A percentile compares a stretch with the other conserved stretches of the same genome.
phyloP scores from a whole-genome alignment of 352 stramenopile species.

The Globisporangium spinosum region DNA sequence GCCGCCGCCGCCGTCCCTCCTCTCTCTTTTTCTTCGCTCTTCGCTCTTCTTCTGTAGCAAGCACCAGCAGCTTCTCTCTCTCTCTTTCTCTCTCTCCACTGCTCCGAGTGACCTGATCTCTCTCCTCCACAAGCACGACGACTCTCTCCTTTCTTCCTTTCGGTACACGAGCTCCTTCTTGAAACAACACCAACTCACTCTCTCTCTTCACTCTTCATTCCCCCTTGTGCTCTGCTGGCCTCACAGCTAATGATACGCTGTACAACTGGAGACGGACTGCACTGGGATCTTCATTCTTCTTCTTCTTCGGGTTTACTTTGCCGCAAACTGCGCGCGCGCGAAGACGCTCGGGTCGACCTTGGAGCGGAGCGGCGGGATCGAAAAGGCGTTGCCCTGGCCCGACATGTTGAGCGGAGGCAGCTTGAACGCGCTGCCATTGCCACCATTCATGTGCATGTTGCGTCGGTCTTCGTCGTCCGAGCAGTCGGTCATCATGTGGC shows the following conservation, averaged over 20 bases:
- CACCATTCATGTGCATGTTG: slow-evolving; percentile 20
- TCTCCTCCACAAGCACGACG: neutral
- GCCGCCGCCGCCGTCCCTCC: neutral
- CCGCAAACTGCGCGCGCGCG: slow-evolving; percentile 42
- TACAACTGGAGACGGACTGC: neutral
- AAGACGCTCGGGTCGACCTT: slow-evolving; percentile 78
- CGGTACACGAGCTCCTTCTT: neutral
- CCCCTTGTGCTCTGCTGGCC: neutral
- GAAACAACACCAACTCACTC: slow-evolving; percentile 5
- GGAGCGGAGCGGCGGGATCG: slow-evolving; percentile 71
- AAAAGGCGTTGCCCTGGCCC: slow-evolving; percentile 27
- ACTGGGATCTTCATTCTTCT: neutral
- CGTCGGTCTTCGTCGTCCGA: slow-evolving; percentile 29
- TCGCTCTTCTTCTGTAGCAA: slow-evolving; percentile 4
- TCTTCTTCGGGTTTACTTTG: slow-evolving; percentile 33
- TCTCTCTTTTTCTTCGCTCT: slow-evolving; percentile 1
- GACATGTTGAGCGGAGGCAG: slow-evolving; percentile 63
- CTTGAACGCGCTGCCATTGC: slow-evolving; percentile 29
- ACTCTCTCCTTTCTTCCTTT: neutral
- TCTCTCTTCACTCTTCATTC: slow-evolving; percentile 1
- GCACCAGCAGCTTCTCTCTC: neutral
- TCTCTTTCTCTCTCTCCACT: slow-evolving; percentile 11
- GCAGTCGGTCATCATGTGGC: slow-evolving; percentile 14
- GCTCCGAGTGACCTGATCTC: neutral
- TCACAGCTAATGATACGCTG: slow-evolving; percentile 1